phyloP scores from a whole-genome alignment of 148 eudicot species.

The Agrostemma githago region DNA sequence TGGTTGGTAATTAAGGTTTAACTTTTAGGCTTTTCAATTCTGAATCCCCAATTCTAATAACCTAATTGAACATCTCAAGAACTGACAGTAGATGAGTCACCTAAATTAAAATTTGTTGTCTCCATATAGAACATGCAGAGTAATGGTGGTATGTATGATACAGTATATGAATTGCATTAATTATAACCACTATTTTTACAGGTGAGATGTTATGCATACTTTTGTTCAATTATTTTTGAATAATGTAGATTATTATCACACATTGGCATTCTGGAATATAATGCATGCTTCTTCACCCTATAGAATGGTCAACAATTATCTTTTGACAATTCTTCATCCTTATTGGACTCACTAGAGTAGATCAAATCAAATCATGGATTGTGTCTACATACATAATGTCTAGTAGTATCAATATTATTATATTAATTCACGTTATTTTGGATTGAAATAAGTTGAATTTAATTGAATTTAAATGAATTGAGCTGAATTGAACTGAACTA shows the following conservation, averaged over 20 bases:
- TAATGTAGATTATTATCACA: not conserved
- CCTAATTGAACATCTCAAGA: too few relatives aligned
- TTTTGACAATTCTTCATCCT: conserved; percentile 14
- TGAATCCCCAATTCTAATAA: too few relatives aligned
- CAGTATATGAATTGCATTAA: not conserved
- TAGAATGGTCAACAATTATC: conserved; percentile 3
- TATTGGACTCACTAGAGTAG: conserved; percentile 7
- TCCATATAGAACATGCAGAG: conserved; percentile 6
- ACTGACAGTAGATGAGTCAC: too few relatives aligned
- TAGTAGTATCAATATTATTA: not conserved
- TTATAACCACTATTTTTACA: conserved; percentile 18
- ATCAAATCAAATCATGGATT: not conserved
- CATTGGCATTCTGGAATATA: not conserved
- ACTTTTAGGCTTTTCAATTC: too few relatives aligned
- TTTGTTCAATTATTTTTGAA: conserved; percentile 9
- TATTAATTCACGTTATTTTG: not conserved
- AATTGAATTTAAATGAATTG: too few relatives aligned
- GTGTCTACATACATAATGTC: not conserved
- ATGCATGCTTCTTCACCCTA: not conserved
- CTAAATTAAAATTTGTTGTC: too few relatives aligned
- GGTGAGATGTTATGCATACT: not conserved
- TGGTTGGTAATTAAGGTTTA: too few relatives aligned
- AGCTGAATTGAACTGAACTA: too few relatives aligned
- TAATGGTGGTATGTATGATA: not conserved
- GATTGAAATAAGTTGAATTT: too few relatives aligned